A percentile compares a stretch with the other conserved stretches of the same genome.
These are phyloP conservation scores for Mycena amicta DNA, from an alignment of 768 basidiomycete genomes.

Conservation along the genomic window DNA sequence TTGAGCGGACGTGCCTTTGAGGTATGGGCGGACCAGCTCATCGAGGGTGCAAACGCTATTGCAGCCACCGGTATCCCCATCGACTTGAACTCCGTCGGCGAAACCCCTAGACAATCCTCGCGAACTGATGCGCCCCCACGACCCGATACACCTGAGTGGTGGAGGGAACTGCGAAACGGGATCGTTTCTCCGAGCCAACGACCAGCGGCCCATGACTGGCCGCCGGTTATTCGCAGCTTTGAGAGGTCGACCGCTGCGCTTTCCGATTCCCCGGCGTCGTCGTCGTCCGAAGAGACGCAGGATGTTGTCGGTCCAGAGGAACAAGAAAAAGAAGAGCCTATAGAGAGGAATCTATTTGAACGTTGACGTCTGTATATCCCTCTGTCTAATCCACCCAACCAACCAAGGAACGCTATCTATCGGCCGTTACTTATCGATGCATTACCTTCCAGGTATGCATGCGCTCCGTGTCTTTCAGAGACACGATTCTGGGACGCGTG, in stretches of 20 bases:
- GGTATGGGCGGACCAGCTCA: conserved; percentile 21
- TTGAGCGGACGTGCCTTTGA: conserved; percentile 8
- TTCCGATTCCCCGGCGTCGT: too few relatives aligned
- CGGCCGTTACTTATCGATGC: neutral
- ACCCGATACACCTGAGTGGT: conserved; percentile 15
- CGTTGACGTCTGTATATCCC: neutral
- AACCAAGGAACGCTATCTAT: neutral
- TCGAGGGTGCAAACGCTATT: conserved; percentile 18
- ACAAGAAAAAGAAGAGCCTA: neutral
- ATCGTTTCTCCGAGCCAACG: neutral
- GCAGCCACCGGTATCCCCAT: conserved; percentile 13
- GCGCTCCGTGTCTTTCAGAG: too few relatives aligned
- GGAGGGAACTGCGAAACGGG: conserved; percentile 1
- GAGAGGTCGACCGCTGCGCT: conserved; percentile 8
- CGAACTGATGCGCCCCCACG: neutral
- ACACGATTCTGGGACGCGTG: too few relatives aligned
- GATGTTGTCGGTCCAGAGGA: too few relatives aligned
- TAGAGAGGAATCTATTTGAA: neutral
- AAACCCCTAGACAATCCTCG: neutral
- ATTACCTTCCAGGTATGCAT: neutral
- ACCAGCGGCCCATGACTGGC: neutral
- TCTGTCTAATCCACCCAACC: neutral
- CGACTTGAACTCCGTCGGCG: neutral
- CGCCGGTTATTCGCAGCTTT: conserved; percentile 1
- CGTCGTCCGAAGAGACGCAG: neutral